Conservation (phyloP, 331 rosid genomes). For the Malus hybrid region DNA sequence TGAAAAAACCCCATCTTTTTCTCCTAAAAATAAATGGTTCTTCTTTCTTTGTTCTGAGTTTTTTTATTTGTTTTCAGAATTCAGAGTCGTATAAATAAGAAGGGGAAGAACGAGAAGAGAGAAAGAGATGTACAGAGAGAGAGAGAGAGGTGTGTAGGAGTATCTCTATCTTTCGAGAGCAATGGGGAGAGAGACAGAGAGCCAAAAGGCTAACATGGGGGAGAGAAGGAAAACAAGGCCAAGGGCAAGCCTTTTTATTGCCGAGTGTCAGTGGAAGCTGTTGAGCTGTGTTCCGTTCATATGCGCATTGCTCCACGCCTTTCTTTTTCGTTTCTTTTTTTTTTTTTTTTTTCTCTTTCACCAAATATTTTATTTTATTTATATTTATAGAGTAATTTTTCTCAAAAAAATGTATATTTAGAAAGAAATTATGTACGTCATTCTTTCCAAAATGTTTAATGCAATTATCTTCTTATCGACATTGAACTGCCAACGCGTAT, state of each 20-base stretch:
- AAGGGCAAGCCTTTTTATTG: conserved; percentile 36
- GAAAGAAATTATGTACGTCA: not conserved
- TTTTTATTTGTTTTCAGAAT: not conserved
- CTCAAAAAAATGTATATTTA: not conserved
- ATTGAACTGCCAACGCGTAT: no score
- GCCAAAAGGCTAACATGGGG: conserved; percentile 25
- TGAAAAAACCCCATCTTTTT: conserved; percentile 30
- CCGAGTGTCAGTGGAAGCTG: conserved; percentile 16
- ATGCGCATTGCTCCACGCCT: conserved; percentile 8
- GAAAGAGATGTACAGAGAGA: conserved; percentile 2
- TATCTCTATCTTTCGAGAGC: no score
- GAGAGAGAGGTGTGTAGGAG: not conserved
- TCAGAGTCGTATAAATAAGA: not conserved
- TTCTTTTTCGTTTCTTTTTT: not conserved
- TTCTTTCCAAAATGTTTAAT: not conserved
- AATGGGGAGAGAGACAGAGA: conserved; percentile 31
- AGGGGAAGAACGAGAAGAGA: not conserved
- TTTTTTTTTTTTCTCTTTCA: not conserved
- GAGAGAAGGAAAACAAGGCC: conserved; percentile 15
- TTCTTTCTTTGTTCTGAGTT: not conserved
- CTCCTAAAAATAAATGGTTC: conserved; percentile 6
- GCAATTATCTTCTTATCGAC: no score
- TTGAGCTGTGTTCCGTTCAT: conserved; percentile 56
- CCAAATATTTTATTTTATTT: no score
- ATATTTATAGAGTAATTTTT: no score